Base-by-base conservation (phyloP, 768 basidiomycete genomes). In the Hypsizygus marmoreus region DNA sequence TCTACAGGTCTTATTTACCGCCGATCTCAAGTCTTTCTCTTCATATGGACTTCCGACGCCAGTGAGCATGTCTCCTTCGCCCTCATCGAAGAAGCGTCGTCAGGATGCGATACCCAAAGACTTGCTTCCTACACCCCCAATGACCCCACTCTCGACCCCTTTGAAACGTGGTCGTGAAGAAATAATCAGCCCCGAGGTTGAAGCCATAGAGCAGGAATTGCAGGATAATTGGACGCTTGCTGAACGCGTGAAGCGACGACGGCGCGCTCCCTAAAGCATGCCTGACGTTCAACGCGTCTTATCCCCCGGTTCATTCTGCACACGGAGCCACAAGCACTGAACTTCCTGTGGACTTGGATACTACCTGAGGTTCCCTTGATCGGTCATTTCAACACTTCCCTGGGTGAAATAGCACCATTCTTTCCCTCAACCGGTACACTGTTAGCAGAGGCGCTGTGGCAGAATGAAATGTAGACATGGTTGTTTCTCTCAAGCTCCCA, bases 21-120 rank as follows among this genome's bases (percentile, higher is more conserved):
- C 88, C 6, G 88, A 89, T 54, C 64, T 89, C 23, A 87, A 84
- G 54, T 69, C 77, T 0, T 89, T 88, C 50, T 74, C 86, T 1
- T 61, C 75, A 9, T 79, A 84, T 49, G 84, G 82, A n/a, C 57
- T 77, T 38, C 50, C 66, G 6, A 55, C 59, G 2, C 55, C 65
- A 14, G 30, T 23, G 23, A 26, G 30, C 32, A 32, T 23, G 50
- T 40, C 25, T 39, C 53, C 43, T 25, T 59, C 33, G 44, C 51
- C 13, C 19, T 46, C 30, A 28, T 51, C 41, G 28, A 45, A 25
- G 43, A 39, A 40, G 45, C 20, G 37, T n/a, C n/a, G n/a, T 5
- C 20, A 24, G 26, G 29, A 28, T 17, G 16, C 43, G 8, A 38
- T 35, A 6, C 38, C 38, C 38, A 34, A 55, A 28, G 51, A 45